Conservation (phyloP, 306 rosid genomes). For the Quercus gilva region DNA sequence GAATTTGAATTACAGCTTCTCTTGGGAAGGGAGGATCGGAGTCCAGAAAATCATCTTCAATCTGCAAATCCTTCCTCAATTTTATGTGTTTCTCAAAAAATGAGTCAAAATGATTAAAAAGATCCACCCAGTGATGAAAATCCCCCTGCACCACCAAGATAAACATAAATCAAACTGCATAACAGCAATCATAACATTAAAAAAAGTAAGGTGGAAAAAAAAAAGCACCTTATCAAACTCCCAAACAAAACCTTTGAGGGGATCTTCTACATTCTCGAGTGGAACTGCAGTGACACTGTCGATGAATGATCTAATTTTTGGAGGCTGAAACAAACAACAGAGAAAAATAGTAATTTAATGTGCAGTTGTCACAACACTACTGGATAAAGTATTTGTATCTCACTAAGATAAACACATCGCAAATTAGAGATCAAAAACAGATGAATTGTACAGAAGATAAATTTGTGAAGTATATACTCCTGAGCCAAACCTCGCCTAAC, state of each 20-base stretch:
- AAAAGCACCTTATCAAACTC: conserved; percentile 85
- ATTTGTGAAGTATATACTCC: not conserved
- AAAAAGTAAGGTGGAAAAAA: conserved; percentile 25
- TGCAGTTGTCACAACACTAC: not conserved
- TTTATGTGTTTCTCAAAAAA: conserved; percentile 91
- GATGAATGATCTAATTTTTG: conserved; percentile 79
- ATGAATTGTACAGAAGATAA: conserved; percentile 2
- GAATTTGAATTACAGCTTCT: conserved; percentile 91
- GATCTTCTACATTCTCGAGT: conserved; percentile 79
- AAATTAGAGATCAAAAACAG: not conserved
- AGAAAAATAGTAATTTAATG: conserved; percentile 21
- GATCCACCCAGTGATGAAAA: conserved; percentile 99
- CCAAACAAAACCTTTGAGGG: conserved; percentile 79
- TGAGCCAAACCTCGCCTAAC: not conserved
- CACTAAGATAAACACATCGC: conserved; percentile 3
- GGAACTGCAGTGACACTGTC: conserved; percentile 78
- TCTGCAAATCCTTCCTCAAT: conserved; percentile 88
- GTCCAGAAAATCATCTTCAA: conserved; percentile 70
- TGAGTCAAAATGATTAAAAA: conserved; percentile 93
- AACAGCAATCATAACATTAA: conserved; percentile 10
- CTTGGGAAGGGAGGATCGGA: conserved; percentile 88
- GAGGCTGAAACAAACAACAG: conserved; percentile 68
- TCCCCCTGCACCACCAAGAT: conserved; percentile 75
- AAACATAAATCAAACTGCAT: conserved; percentile 33
- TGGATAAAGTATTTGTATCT: not conserved